Conservation (phyloP, 768 basidiomycete genomes). For the Mycena albidolilacea region DNA sequence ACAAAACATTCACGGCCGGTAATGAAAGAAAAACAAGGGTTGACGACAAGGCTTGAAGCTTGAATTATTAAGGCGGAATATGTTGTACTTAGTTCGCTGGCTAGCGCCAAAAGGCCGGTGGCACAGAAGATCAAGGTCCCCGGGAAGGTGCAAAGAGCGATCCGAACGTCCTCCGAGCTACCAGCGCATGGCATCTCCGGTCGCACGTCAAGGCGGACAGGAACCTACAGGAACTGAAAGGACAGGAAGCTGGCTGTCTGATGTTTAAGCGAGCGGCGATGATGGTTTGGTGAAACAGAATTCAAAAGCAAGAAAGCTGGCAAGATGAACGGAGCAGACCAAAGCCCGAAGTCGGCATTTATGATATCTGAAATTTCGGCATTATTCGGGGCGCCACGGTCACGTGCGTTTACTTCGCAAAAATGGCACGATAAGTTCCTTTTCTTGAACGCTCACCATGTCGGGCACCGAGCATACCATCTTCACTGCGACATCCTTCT, state of each 20-base stretch:
- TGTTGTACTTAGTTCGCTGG: background rate
- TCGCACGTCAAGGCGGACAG: constrained; percentile 12
- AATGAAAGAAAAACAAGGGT: background rate
- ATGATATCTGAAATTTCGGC: background rate
- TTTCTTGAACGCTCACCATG: constrained; percentile 8
- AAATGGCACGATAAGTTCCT: background rate
- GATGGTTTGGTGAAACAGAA: background rate
- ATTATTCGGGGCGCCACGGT: background rate
- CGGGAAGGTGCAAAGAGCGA: background rate
- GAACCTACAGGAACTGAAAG: background rate
- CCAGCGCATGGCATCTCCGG: constrained; percentile 22
- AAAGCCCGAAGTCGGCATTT: too few relatives aligned
- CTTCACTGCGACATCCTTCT: constrained; percentile 74
- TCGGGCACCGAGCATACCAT: constrained; percentile 39
- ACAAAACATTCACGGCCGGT: constrained; percentile 5
- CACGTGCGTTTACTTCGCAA: background rate
- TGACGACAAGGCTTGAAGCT: background rate
- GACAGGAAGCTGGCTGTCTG: background rate
- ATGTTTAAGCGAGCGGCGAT: background rate
- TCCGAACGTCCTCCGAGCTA: constrained; percentile 24
- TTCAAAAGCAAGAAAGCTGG: background rate
- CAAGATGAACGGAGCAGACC: background rate
- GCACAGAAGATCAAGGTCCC: constrained; percentile 34
- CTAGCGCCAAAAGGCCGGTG: background rate
- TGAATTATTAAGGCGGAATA: background rate